Evolutionary conservation across 2,329 filamentous ascomycete genomes (phyloP).

Genomic region (Calonectria fujianensis): DNA sequence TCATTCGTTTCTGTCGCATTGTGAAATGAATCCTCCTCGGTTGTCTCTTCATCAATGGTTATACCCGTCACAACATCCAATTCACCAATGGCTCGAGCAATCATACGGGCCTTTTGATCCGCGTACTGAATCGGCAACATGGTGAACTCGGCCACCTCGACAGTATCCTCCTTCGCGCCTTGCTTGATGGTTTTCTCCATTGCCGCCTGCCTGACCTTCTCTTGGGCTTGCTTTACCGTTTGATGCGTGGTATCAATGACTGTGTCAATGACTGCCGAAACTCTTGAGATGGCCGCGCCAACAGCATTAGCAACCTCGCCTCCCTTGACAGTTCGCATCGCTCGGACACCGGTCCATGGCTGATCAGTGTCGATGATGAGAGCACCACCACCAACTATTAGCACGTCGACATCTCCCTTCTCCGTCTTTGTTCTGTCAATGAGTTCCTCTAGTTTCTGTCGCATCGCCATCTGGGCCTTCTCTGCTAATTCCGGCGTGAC

Average conservation of each 20-base stretch:
- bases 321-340: conserved; percentile 55
- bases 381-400: conserved; percentile 67
- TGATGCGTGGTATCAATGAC: conserved; percentile 29
- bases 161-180: conserved; percentile 31
- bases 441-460: conserved; percentile 63
- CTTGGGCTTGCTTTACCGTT: conserved; percentile 24
- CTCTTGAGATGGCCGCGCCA: conserved; percentile 67
- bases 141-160: conserved; percentile 34
- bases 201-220: conserved; percentile 27
- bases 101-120: conserved; percentile 34
- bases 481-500: conserved; percentile 55
- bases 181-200: conserved; percentile 23
- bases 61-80: conserved; percentile 10
- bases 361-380: conserved; percentile 61
- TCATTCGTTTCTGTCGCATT: neutral
- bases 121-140: conserved; percentile 36
- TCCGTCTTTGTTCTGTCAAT: conserved; percentile 56
- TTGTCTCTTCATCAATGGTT: neutral
- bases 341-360: conserved; percentile 59
- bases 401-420: conserved; percentile 52
- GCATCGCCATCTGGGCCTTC: conserved; percentile 48
- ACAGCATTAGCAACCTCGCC: conserved; percentile 69
- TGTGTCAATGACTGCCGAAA: conserved; percentile 52
- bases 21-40: neutral
- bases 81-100: conserved; percentile 28